Conservation (phyloP, 371 early-diverging fungal genomes). For the Syncephalastrum sp. region DNA sequence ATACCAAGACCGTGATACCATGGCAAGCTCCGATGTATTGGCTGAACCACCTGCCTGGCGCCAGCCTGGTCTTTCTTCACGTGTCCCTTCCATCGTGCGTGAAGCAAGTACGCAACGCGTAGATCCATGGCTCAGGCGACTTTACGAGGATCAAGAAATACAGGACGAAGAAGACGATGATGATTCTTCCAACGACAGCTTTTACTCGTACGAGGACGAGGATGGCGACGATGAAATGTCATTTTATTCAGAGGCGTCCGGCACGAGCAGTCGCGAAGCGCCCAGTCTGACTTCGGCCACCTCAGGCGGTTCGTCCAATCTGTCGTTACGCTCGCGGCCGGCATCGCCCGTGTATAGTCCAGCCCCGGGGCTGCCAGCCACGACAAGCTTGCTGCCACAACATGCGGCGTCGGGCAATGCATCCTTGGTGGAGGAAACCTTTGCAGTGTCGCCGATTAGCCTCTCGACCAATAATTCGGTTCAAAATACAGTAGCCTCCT, state of each 20-base stretch:
- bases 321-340: constrained; percentile 32
- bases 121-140: constrained; percentile 1
- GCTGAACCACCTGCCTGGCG: no score
- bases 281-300: constrained; percentile 36
- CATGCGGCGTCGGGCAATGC: constrained; percentile 3
- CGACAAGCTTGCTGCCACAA: constrained; percentile 27
- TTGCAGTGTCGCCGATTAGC: constrained; percentile 13
- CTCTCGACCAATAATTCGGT: constrained; percentile 4
- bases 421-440: constrained; percentile 28
- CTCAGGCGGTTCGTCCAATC: constrained; percentile 22
- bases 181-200: background rate
- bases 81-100: constrained; percentile 2
- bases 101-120: constrained; percentile 6
- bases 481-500: constrained; percentile 5
- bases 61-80: background rate
- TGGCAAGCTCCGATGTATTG: no score
- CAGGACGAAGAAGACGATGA: background rate
- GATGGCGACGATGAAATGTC: constrained; percentile 22
- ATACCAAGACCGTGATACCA: no score
- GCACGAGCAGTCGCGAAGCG: constrained; percentile 17
- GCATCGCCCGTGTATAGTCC: constrained; percentile 36
- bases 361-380: constrained; percentile 40
- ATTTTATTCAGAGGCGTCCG: constrained; percentile 25
- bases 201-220: background rate
- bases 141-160: background rate